Conservation (phyloP, 441 rosid species). For the Populus hybrid region DNA sequence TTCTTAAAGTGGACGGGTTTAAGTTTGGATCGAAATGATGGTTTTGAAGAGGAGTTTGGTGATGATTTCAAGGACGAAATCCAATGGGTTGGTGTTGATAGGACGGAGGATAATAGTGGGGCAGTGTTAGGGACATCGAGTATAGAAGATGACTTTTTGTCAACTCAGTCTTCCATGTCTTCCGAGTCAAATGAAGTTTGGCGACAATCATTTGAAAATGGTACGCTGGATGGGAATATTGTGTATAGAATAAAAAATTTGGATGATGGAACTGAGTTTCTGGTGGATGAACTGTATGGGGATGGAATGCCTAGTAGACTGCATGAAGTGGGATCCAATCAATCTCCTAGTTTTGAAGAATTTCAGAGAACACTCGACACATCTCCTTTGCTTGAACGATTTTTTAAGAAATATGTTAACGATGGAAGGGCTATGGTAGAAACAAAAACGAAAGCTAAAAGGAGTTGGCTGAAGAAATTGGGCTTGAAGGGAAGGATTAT, state of each 20-base stretch:
- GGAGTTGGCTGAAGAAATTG: slow-evolving; percentile 50
- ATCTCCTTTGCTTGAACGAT: slow-evolving; percentile 30
- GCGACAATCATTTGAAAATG: slow-evolving; percentile 19
- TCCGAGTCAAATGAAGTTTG: slow-evolving; percentile 19
- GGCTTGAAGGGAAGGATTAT: slow-evolving; percentile 31
- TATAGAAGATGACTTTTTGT: slow-evolving; percentile 15
- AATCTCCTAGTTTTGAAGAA: slow-evolving; percentile 41
- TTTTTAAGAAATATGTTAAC: slow-evolving; percentile 13
- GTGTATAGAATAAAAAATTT: slow-evolving; percentile 23
- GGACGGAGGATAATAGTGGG: slow-evolving; percentile 39
- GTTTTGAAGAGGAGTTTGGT: slow-evolving; percentile 26
- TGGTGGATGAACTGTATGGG: slow-evolving; percentile 23
- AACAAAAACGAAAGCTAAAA: slow-evolving; percentile 30
- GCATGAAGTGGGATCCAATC: slow-evolving; percentile 28
- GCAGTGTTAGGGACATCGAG: slow-evolving; percentile 40
- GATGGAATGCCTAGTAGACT: slow-evolving; percentile 22
- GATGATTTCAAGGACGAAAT: slow-evolving; percentile 13
- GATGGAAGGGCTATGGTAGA: slow-evolving; percentile 22
- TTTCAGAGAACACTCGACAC: slow-evolving; percentile 25
- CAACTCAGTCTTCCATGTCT: slow-evolving; percentile 22
- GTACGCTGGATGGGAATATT: slow-evolving; percentile 17
- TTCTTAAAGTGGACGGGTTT: slow-evolving; percentile 71
- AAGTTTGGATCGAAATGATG: slow-evolving; percentile 28
- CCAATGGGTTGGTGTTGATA: slow-evolving; percentile 27
- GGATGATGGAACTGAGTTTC: slow-evolving; percentile 31